Conservation (phyloP, 2,329 filamentous ascomycete species). For the Lizonia empirigonia region DNA sequence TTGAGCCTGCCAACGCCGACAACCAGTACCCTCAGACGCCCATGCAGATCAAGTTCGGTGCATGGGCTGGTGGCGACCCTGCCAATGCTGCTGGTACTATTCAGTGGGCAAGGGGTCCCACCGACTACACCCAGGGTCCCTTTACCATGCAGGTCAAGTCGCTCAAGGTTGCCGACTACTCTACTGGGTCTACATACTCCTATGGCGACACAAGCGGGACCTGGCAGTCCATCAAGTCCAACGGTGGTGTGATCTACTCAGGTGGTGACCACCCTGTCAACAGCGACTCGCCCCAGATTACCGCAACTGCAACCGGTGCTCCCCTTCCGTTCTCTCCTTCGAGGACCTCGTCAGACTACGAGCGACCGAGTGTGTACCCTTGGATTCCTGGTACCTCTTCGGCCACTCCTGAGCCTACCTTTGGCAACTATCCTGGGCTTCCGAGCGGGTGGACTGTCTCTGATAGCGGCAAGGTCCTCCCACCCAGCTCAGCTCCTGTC, state of each 20-base stretch:
- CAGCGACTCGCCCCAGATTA: conserved; percentile 64
- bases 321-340: conserved; percentile 72
- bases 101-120: conserved; percentile 84
- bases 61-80: conserved; percentile 90
- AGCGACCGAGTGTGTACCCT: conserved; percentile 55
- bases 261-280: conserved; percentile 60
- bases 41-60: conserved; percentile 90
- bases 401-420: conserved; percentile 53
- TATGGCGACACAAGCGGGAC: conserved; percentile 79
- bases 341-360: conserved; percentile 58
- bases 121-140: conserved; percentile 81
- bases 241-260: conserved; percentile 76
- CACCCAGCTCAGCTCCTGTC: conserved; percentile 69
- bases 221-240: conserved; percentile 81
- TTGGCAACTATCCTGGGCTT: conserved; percentile 61
- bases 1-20: conserved; percentile 72
- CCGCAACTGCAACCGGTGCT: conserved; percentile 65
- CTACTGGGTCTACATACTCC: conserved; percentile 81
- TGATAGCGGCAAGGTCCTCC: conserved; percentile 77
- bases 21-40: conserved; percentile 91
- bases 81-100: conserved; percentile 82
- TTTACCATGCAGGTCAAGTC: conserved; percentile 85
- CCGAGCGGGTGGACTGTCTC: conserved; percentile 84
- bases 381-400: conserved; percentile 66
- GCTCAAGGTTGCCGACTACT: conserved; percentile 85